Evolutionary conservation across 768 basidiomycete species (phyloP), one percentile per base, ranked within the genome.

Genomic region (Lentinula aciculospora): DNA sequence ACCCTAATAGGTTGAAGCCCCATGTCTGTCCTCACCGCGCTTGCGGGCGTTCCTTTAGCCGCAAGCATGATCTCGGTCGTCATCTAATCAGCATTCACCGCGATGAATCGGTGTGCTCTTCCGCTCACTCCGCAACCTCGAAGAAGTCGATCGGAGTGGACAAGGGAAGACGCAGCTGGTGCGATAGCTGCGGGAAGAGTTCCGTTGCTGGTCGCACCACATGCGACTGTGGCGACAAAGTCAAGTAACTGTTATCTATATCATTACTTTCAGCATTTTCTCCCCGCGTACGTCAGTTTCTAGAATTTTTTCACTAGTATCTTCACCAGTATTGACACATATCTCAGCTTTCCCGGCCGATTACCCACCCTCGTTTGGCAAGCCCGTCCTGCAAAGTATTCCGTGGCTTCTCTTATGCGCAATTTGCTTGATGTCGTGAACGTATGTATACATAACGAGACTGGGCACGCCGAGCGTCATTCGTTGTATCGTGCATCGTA

Each of bases 31-130:
- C 88, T 42, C 91, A 96, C 71, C 77, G 81, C 42, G 82, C 85
- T 2, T 98, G 94, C 61, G 88, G 87, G 32, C 86, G 94, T 56
- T 92, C 92, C 19, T 98, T 98, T 72, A 93, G 90, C 62, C 86
- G 95, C 63, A 91, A 96, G 72, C 94, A 98, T 67, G 94, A 98
- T 66, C 75, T 98, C 7, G 92, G 92, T 12, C 87, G 94, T 40
- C 94, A 98, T 70, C 79, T 91, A 55, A 82, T 90, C 48, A 89
- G 88, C 60, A 93, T 94, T 58, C 92, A 94, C 63, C 85, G 86
- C 36, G 86, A 86, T 61, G 87, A 87, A 31, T 72, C 78, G 6
- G 67, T 80, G n/a, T 66, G 73, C 58, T 67, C 74, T 7, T 73
- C 78, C 17, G 72, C 76, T 10, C 70, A 76, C 32, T 73, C 76